Conservation (phyloP, 495 filamentous ascomycete genomes). For the Trichocladium uniseriatum region DNA sequence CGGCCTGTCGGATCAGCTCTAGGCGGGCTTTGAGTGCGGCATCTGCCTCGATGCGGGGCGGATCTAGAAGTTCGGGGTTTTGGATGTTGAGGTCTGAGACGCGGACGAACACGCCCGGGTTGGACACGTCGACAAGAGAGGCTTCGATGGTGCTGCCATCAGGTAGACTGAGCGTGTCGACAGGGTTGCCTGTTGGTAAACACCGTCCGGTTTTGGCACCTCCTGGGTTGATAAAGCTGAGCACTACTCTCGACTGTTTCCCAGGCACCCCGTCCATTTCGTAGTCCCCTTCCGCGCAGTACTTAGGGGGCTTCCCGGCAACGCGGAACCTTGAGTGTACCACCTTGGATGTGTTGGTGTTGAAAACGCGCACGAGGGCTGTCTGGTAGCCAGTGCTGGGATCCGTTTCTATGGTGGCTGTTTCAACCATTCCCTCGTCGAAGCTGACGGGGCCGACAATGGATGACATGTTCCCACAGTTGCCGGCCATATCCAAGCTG, state of each 20-base stretch:
- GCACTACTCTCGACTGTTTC: conserved; percentile 43
- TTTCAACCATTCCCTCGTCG: conserved; percentile 41
- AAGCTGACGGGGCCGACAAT: conserved; percentile 59
- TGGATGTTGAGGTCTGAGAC: conserved; percentile 43
- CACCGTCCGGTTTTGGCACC: conserved; percentile 58
- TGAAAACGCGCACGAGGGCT: conserved; percentile 31
- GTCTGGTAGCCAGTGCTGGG: conserved; percentile 23
- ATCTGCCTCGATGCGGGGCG: conserved; percentile 43
- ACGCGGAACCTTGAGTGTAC: conserved; percentile 40
- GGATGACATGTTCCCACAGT: conserved; percentile 66
- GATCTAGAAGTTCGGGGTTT: conserved; percentile 36
- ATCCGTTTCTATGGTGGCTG: conserved; percentile 15
- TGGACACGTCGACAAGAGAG: conserved; percentile 49
- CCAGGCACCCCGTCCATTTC: conserved; percentile 61
- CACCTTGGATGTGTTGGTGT: conserved; percentile 44
- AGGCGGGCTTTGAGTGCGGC: conserved; percentile 40
- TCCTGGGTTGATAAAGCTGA: conserved; percentile 57
- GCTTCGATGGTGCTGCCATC: conserved; percentile 44
- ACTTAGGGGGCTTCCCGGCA: conserved; percentile 36
- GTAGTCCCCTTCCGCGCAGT: conserved; percentile 43
- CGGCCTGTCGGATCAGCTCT: conserved; percentile 52
- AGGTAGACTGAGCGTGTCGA: conserved; percentile 45
- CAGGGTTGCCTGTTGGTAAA: conserved; percentile 52
- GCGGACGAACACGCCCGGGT: conserved; percentile 57
- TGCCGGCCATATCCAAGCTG: conserved; percentile 54